phyloP scores from a whole-genome alignment of 106 monocot species.

The Dioscorea alata region DNA sequence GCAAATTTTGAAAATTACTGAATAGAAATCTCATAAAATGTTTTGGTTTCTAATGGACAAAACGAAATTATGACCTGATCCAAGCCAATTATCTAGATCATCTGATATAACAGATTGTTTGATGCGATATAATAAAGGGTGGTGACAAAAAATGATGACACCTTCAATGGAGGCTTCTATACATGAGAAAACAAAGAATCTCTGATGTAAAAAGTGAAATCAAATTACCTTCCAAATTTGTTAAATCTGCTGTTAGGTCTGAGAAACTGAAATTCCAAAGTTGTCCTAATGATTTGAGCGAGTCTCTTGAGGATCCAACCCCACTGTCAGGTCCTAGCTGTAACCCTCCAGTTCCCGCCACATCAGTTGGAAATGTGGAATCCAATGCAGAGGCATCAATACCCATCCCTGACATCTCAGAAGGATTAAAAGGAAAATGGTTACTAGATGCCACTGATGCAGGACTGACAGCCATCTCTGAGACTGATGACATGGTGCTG shows the following conservation, averaged over 20 bases:
- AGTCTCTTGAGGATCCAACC: slow-evolving; percentile 67
- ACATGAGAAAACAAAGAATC: too few species aligned
- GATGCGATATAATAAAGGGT: too few species aligned
- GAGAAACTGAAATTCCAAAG: slow-evolving; percentile 90
- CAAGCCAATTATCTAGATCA: too few species aligned
- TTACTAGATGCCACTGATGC: slow-evolving; percentile 75
- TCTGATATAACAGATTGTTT: too few species aligned
- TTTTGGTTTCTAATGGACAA: too few species aligned
- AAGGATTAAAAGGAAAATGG: slow-evolving; percentile 73
- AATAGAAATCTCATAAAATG: too few species aligned
- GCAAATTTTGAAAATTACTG: too few species aligned
- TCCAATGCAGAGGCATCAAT: slow-evolving; percentile 69
- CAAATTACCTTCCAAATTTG: slow-evolving; percentile 79
- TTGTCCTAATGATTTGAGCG: slow-evolving; percentile 56
- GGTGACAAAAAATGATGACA: too few species aligned
- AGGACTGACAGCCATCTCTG: slow-evolving; percentile 83
- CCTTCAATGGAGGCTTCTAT: too few species aligned
- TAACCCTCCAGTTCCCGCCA: slow-evolving; percentile 33
- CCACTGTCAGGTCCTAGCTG: slow-evolving; percentile 67
- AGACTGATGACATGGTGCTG: slow-evolving; percentile 48
- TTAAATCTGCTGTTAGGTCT: slow-evolving; percentile 82
- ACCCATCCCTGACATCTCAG: slow-evolving; percentile 81
- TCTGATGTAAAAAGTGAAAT: background rate
- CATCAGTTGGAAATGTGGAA: slow-evolving; percentile 51
- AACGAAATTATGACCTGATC: too few species aligned